Base-by-base conservation (phyloP, 108 stramenopile species). In the Mediolabrus comicus region DNA sequence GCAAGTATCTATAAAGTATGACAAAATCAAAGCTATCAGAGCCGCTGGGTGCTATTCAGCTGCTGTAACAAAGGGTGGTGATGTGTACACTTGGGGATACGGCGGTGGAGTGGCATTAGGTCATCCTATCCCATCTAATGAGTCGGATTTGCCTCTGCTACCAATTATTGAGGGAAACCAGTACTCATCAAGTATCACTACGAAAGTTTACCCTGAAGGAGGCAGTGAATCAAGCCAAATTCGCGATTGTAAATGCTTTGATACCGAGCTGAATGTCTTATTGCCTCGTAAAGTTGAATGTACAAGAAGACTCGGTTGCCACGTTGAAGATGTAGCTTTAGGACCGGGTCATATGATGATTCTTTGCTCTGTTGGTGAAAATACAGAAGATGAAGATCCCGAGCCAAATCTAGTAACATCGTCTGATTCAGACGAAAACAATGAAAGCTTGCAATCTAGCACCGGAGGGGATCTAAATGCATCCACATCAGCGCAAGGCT, bases 31-130 rank as follows among this genome's bases (percentile, higher is more conserved):
- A 22, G 62, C 79, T n/a, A 75, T 94, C 26, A 75, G 81, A 35
- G 90, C 90, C 4, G 81, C 84, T 32, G 87, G 89, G 1, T 83
- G 79, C 53, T 94, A 84, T 53, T 92, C 90, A 29, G 82, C 86
- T 43, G 93, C 93, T 28, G 33, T 88, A 27, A 83, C 84, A 19
- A 80, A 85, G 25, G 52, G 62, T 9, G 93, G 93, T 8, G 87
- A 92, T 60, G 53, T 91, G 4, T 94, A 92, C 54, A 83, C 86
- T 19, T 94, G 90, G 90, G 93, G 93, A 52, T 91, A 85, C 56
- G 91, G 89, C 43, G 87, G 90, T 65, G 84, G 86, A 14, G 75
- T 64, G 22, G 81, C 84, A 35, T 64, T 90, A 16, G 93, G 93
- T 3, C 67, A 91, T 33, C 89, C 90, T 26, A 59, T 72, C 16